Evolutionary conservation across 2,329 filamentous ascomycete species (phyloP), one percentile per base, ranked within the genome.

Genomic region (Colletotrichum lupini): DNA sequence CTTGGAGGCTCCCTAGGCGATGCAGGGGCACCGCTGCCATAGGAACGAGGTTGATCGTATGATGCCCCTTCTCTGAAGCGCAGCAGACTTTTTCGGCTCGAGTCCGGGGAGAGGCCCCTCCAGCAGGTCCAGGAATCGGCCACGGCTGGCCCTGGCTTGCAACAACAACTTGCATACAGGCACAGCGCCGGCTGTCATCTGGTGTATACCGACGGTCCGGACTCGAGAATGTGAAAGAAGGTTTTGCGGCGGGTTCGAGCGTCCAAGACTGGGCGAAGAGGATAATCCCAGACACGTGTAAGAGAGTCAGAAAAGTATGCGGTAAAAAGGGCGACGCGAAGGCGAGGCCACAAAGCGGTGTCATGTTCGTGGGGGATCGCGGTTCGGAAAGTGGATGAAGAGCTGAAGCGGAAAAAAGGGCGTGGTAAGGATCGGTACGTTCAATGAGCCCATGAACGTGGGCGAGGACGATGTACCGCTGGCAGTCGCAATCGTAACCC

Each of bases 111-210:
- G 58, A 24, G 19, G 42, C 42, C n/a, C 42, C 59, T 55, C 30
- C 26, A 32, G 42, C n/a, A 59, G 64, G 53, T 56, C 53, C 53
- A 60, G 53, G 32, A 28, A 30, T 7, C 11, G 30, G 55, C 59
- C 42, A 8, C 58, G 35, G 16, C 26, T 37, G 19, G 58, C 37
- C 66, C 49, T 46, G 26, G 30, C 16, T 26, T 26, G 28, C 42
- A 22, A 46, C 26, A 22, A 7, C 46, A 4, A 37, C 24, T 26
- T 46, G 12, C 1, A 57, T 55, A 28, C 42, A 64, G 42, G 70
- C 55, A 70, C 55, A 37, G 32, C 55, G 46, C 35, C 67, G 59
- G 66, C 55, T 73, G 59, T 73, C 70, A 73, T 65, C 60, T 37
- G 55, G 66, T 65, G 60, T 65, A 46, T 57, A 37, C 52, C 46